These are phyloP conservation scores for Globisporangium nodosum DNA, from an alignment of 352 stramenopile genomes.

Conservation along the genomic window DNA sequence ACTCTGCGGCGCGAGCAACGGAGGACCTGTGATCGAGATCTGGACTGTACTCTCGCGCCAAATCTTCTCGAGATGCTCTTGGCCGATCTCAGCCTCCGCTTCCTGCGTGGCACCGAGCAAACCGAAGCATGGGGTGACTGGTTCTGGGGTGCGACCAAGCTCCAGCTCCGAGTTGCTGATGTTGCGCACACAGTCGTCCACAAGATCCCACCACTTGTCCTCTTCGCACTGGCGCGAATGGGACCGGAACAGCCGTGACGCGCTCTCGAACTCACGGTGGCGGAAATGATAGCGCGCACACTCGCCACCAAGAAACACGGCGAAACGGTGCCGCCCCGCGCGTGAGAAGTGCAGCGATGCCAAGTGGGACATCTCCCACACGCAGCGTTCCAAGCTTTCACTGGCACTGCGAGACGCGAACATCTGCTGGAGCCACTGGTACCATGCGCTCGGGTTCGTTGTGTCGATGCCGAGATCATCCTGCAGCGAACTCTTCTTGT, in stretches of 20 bases:
- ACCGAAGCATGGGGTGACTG: slow-evolving; percentile 53
- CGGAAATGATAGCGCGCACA: slow-evolving; percentile 60
- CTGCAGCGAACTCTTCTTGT: neutral
- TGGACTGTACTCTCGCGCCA: slow-evolving; percentile 46
- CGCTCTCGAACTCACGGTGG: slow-evolving; percentile 53
- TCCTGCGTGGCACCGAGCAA: slow-evolving; percentile 51
- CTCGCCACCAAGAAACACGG: slow-evolving; percentile 67
- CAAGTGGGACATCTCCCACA: slow-evolving; percentile 70
- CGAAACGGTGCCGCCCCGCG: slow-evolving; percentile 65
- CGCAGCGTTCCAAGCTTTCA: slow-evolving; percentile 42
- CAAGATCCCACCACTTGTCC: slow-evolving; percentile 72
- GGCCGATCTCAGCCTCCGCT: slow-evolving; percentile 37
- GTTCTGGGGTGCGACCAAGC: slow-evolving; percentile 44
- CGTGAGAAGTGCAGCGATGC: slow-evolving; percentile 73
- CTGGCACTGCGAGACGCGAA: slow-evolving; percentile 23
- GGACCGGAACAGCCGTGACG: slow-evolving; percentile 56
- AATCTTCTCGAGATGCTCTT: slow-evolving; percentile 40
- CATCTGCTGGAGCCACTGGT: slow-evolving; percentile 38
- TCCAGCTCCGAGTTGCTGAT: slow-evolving; percentile 58
- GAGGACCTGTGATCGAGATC: slow-evolving; percentile 38
- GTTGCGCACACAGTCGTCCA: slow-evolving; percentile 38
- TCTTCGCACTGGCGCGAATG: slow-evolving; percentile 67
- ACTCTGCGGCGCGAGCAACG: slow-evolving; percentile 38
- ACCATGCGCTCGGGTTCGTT: slow-evolving; percentile 32
- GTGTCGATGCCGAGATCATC: slow-evolving; percentile 4